Evolutionary conservation across 345 rosid species (phyloP).

Genomic region (Xanthoceras sorbifolium): DNA sequence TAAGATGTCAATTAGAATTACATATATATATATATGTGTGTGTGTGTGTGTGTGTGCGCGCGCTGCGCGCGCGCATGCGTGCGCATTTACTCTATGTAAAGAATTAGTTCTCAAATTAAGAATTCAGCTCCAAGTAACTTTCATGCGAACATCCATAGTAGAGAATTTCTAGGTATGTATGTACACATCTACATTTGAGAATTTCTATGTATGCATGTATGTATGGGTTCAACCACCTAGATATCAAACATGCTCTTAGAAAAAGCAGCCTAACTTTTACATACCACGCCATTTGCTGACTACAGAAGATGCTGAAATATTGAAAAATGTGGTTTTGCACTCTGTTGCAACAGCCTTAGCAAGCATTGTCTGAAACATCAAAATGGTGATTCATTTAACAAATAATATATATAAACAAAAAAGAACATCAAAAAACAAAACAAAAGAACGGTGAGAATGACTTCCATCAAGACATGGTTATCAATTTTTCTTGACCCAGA

Average conservation of each 20-base stretch:
- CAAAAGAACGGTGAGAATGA: neutral
- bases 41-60: too few species aligned
- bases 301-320: conserved; percentile 95
- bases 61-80: too few species aligned
- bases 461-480: neutral
- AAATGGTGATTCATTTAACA: conserved; percentile 14
- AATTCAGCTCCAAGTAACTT: neutral
- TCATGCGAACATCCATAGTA: too few species aligned
- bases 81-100: too few species aligned
- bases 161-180: too few species aligned
- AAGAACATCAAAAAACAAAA: neutral
- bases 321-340: conserved; percentile 97
- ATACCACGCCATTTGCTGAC: conserved; percentile 99
- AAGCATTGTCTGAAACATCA: conserved; percentile 83
- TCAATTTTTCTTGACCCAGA: neutral
- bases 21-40: neutral
- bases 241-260: neutral
- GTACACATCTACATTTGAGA: too few species aligned
- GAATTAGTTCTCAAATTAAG: neutral
- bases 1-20: neutral
- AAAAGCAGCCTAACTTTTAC: conserved; percentile 16
- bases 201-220: too few species aligned
- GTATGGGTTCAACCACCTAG: neutral
- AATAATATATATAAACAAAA: neutral
- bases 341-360: conserved; percentile 99